phyloP scores from a whole-genome alignment of 768 basidiomycete genomes.

The Lepiota subincarnata region DNA sequence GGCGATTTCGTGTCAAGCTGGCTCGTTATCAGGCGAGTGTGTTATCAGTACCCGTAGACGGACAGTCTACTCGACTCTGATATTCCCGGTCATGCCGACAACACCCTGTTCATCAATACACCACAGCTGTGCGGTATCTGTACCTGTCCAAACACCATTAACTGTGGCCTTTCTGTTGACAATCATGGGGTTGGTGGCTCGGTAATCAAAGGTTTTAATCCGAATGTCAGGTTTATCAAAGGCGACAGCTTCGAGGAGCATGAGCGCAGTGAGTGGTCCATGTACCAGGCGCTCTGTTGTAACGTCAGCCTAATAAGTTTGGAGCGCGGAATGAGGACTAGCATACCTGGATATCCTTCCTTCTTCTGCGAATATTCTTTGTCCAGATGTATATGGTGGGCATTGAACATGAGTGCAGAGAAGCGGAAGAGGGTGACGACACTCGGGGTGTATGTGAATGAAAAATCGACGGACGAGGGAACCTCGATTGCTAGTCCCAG shows the following conservation, averaged over 20 bases:
- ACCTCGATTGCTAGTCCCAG: conserved; percentile 42
- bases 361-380: conserved; percentile 59
- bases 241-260: conserved; percentile 63
- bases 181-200: conserved; percentile 61
- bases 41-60: background rate
- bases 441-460: conserved; percentile 63
- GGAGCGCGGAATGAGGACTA: background rate
- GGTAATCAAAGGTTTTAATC: conserved; percentile 59
- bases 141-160: conserved; percentile 39
- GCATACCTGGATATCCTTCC: conserved; percentile 71
- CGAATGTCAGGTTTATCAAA: conserved; percentile 44
- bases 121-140: conserved; percentile 46
- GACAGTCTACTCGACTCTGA: conserved; percentile 18
- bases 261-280: conserved; percentile 75
- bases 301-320: background rate
- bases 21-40: no score
- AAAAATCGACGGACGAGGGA: conserved; percentile 48
- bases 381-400: conserved; percentile 81
- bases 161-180: conserved; percentile 48
- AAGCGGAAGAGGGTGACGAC: conserved; percentile 78
- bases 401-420: conserved; percentile 84
- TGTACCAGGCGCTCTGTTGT: conserved; percentile 74
- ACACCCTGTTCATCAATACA: conserved; percentile 52
- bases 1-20: no score
- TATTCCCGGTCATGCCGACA: conserved; percentile 65